Evolutionary conservation across 108 stramenopile species (phyloP), one percentile per base, ranked within the genome.

Genomic region (Stephanodiscus triporus): DNA sequence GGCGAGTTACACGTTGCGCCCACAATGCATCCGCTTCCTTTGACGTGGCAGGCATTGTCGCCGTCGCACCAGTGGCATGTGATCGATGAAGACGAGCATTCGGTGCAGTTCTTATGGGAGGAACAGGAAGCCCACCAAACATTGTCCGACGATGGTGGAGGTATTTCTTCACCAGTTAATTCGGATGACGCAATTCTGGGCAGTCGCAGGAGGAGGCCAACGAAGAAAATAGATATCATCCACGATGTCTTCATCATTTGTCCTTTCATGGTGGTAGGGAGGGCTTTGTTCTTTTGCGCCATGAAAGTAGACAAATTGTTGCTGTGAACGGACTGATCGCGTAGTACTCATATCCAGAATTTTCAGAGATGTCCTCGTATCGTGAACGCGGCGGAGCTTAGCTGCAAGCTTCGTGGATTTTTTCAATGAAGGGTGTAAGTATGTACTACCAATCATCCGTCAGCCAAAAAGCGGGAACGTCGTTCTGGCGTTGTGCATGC

Each of bases 61-160:
- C 80, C 68, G n/a, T 77, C 86, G 63, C 93, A 95, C 89, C 88
- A 95, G 69, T 95, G 93, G 57, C 93, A 95, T 37, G 76, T 55
- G 45, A 66, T 68, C 19, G 87, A 88, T 9, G 81, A 82, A 61
- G 87, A 88, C 7, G 81, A 82, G 64, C 91, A 95, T 24, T 84
- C 83, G 37, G 70, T 47, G 76, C 91, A 95, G 43, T 75, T 84
- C 23, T 68, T 73, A 43, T 91, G 89, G n/a, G 84, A n/a, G 29
- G 86, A 65, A 63, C 93, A 94, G 38, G 80, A 37, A 3, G 14
- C 51, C 51, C 51, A 53, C 6, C 23, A 14, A 20, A 24, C 0
- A n/a, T 53, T 17, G 51, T 24, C 0, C 9, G 4, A 9, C 26
- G 19, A 56, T 56, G 55, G 23, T 58, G 9, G 16, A 5, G 27